Base-by-base conservation (phyloP, 2,329 filamentous ascomycete species). In the Lasiodiplodia theobromae region DNA sequence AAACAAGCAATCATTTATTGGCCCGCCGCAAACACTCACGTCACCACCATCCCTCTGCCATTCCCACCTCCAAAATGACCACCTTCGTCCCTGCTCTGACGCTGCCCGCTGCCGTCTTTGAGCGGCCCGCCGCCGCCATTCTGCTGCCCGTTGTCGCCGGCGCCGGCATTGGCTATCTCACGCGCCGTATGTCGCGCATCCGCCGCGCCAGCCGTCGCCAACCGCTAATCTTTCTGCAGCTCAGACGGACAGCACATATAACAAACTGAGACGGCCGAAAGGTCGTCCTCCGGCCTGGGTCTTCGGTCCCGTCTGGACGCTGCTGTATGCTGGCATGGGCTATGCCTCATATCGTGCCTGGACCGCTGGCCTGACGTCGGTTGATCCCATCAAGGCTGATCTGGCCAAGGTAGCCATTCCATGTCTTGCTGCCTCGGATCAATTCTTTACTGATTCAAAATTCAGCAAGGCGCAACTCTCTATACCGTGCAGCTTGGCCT, bases 401-500 rank as follows among this genome's bases (percentile, higher is more conserved):
- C 81, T 88, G 66, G 88, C 91, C 65, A 87, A 87, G 77, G 85
- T 83, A 52, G 31, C 21, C 34, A 21, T 8, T 21, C 23, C 34
- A 31, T 37, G 34, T 4, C 5, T 28, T 28, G n/a, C 44, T 37
- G 8, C 3, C 14, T 16, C 8, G 7, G 7, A 37, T 23, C 12
- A 47, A 18, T 4, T 7, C 28, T 31, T 40, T 25, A 53, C 51
- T 63, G 14, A 47, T 31, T 2, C 31, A 21, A 14, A 14, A 5
- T 38, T 37, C 68, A 81, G 80, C 81, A 89, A 72, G 91, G 90
- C 72, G 90, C 92, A 69, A 92, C 91, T 0, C 86, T 97, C 37
- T 97, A 97, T 83, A 92, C 92, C 2, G 84, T 94, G 69, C 94
- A 97, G 81, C 89, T 97, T 7, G 92, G 86, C 12, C 85, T 97